These are phyloP conservation scores for Penicillium ochrochloron DNA, from an alignment of 495 filamentous ascomycete species.

Conservation along the genomic window DNA sequence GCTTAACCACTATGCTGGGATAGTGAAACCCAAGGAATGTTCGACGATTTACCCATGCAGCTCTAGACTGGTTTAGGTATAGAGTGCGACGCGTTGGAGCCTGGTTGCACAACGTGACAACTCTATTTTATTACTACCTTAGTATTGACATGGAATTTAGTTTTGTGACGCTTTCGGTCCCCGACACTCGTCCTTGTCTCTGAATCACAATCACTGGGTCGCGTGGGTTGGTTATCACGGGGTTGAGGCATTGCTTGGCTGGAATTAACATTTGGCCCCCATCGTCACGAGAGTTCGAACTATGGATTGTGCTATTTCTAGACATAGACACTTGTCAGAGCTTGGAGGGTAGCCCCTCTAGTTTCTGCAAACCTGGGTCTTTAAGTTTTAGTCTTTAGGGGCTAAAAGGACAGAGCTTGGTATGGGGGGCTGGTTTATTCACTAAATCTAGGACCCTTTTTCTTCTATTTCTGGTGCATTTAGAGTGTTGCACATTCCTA, in stretches of 20 bases:
- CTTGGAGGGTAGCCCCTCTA: neutral
- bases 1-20: neutral
- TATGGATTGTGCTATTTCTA: neutral
- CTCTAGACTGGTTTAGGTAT: neutral
- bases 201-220: neutral
- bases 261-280: neutral
- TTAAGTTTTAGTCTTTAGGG: neutral
- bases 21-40: neutral
- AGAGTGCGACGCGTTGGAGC: neutral
- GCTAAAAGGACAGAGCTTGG: neutral
- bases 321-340: neutral
- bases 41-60: neutral
- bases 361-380: neutral
- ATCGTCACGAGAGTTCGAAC: neutral
- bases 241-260: neutral
- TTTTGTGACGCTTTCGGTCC: neutral
- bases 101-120: neutral
- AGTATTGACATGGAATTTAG: neutral
- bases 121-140: neutral
- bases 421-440: neutral
- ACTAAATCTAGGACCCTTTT: neutral
- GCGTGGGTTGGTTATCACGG: neutral
- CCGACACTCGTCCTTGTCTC: neutral
- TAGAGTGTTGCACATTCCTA: neutral
- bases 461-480: neutral